Evolutionary conservation across 768 basidiomycete species (phyloP), one percentile per base, ranked within the genome.

Genomic region (Piloderma croceum): DNA sequence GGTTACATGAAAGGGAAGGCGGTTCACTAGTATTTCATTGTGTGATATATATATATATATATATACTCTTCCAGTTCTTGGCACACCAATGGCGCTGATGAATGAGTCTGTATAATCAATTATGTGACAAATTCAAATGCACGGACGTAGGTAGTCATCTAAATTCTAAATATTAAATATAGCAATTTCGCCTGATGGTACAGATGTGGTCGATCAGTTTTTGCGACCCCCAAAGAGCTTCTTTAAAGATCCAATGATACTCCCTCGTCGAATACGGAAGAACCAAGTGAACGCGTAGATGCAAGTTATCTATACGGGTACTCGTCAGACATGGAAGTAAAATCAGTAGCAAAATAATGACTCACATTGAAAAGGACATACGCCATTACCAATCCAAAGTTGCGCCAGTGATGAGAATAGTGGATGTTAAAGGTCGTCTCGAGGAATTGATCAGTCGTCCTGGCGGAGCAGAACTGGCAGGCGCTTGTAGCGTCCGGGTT

Each of bases 381-480:
- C 0, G 53, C 73, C 46, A 67, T 67, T 47, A 80, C 52, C 23
- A 81, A 53, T 1, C 76, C 75, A 39, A 71, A 65, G 50, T 79
- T 58, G 24, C 76, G 57, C 75, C 76, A 79, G 33, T 68, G 65
- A 35, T 62, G 50, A 44, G 62, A 44, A 44, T 81, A 88, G 34
- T 56, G 67, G 22, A 87, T 81, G 48, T 79, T 81, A 61, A 88
- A 83, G 45, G 50, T 63, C 7, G 48, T 45, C 3, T 50, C 61
- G 38, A 86, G 60, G 65, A 76, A 85, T 27, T 69, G 56, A 54
- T 88, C 80, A 0, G 82, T 77, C 0, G 69, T 70, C 15, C 65
- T 53, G 25, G 69, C 65, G 3, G 77, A 58, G 52, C 88, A 90
- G 54, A 76, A 82, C 13, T 64, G 47, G 55, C 84, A 89, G 7